A percentile compares a stretch with the other conserved stretches of the same genome.
phyloP scores from a whole-genome alignment of 345 rosid species.

The Pelargonium nanum region DNA sequence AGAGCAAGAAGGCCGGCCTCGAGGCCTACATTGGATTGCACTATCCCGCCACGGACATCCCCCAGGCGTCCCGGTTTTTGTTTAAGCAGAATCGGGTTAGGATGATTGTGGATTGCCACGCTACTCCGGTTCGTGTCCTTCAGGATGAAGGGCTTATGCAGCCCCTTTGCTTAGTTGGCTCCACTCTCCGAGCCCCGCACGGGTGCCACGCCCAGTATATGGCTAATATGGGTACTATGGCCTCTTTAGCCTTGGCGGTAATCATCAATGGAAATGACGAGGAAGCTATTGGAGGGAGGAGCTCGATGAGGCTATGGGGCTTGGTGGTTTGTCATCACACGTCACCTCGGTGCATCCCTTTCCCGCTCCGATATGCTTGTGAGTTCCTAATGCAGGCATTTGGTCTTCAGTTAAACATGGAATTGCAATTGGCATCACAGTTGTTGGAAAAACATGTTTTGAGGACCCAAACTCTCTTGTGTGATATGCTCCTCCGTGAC shows the following conservation, averaged over 20 bases:
- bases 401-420: constrained; percentile 96
- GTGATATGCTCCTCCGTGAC: constrained; percentile 97
- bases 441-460: constrained; percentile 79
- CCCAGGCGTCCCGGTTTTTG: constrained; percentile 91
- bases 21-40: constrained; percentile 90
- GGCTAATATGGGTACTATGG: constrained; percentile 90
- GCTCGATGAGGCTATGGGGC: constrained; percentile 83
- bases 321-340: constrained; percentile 98
- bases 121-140: constrained; percentile 44
- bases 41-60: constrained; percentile 96
- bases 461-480: constrained; percentile 82
- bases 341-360: constrained; percentile 74
- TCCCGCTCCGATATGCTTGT: constrained; percentile 91
- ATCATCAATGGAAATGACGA: constrained; percentile 79
- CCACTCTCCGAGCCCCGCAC: constrained; percentile 94
- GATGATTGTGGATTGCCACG: constrained; percentile 89
- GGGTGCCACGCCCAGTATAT: constrained; percentile 95
- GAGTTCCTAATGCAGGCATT: constrained; percentile 98
- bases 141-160: constrained; percentile 77
- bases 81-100: constrained; percentile 93
- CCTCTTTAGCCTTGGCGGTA: constrained; percentile 87
- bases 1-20: constrained; percentile 64
- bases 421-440: constrained; percentile 83
- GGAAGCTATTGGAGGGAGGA: constrained; percentile 62
- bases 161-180: constrained; percentile 90